Evolutionary conservation across 2,329 filamentous ascomycete species (phyloP).

Genomic region (Aureobasidium mangrovei): DNA sequence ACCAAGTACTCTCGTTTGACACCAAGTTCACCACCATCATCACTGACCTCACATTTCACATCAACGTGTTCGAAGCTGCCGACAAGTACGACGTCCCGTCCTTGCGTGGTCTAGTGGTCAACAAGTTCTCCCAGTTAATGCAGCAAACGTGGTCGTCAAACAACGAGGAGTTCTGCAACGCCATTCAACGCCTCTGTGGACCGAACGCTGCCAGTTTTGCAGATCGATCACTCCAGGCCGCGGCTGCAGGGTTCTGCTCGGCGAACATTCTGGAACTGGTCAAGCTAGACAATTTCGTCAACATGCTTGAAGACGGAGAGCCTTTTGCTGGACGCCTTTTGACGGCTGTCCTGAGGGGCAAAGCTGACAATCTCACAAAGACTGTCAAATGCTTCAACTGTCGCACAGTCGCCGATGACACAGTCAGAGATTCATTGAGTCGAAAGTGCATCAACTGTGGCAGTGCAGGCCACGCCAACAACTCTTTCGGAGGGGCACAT

Average conservation of each 20-base stretch:
- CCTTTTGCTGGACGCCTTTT: background rate
- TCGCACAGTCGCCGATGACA: background rate
- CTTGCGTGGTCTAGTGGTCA: conserved; percentile 1
- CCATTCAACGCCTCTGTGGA: background rate
- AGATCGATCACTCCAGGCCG: background rate
- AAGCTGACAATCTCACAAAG: background rate
- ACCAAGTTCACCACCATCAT: background rate
- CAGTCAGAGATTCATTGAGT: background rate
- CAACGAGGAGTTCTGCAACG: background rate
- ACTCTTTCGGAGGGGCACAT: no score
- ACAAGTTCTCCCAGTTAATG: background rate
- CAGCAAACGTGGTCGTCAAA: background rate
- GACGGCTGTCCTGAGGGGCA: background rate
- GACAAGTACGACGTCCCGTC: conserved; percentile 17
- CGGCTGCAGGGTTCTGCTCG: background rate
- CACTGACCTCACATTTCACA: background rate
- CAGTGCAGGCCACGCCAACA: no score
- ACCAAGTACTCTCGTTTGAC: background rate
- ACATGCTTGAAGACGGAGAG: background rate
- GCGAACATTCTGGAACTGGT: background rate
- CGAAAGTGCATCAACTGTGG: background rate
- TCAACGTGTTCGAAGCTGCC: conserved; percentile 14
- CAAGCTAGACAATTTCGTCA: background rate
- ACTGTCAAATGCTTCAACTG: background rate
- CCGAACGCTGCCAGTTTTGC: background rate